Evolutionary conservation across 345 rosid genomes (phyloP).

Genomic region (Pistacia integerrima): DNA sequence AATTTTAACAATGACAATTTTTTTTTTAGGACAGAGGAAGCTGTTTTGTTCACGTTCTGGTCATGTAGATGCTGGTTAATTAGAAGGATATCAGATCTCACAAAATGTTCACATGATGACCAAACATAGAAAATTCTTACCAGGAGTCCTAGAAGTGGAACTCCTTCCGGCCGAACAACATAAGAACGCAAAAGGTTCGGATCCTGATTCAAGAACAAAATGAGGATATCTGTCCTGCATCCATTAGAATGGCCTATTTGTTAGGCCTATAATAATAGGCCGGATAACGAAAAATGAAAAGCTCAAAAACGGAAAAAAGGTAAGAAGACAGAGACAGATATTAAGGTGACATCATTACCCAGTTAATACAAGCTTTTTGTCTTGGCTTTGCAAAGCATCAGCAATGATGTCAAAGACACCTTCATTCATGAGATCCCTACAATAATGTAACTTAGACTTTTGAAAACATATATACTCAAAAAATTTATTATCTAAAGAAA

Average conservation of each 20-base stretch:
- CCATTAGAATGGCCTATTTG: constrained; percentile 41
- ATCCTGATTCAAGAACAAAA: constrained; percentile 79
- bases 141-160: constrained; percentile 82
- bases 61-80: neutral
- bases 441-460: constrained; percentile 19
- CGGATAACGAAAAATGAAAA: neutral
- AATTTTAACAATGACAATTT: neutral
- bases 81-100: neutral
- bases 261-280: constrained; percentile 18
- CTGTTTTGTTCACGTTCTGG: neutral
- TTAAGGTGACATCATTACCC: constrained; percentile 57
- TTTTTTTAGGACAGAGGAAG: too few species aligned
- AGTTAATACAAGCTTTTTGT: constrained; percentile 76
- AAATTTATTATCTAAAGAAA: neutral
- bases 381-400: constrained; percentile 69
- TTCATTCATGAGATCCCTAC: constrained; percentile 74
- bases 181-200: constrained; percentile 75
- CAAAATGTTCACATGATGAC: neutral
- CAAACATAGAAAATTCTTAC: constrained; percentile 43
- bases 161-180: constrained; percentile 69
- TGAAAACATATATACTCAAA: neutral
- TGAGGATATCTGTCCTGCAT: constrained; percentile 94
- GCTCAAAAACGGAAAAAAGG: neutral
- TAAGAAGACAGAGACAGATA: constrained; percentile 11
- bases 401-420: constrained; percentile 81